Evolutionary conservation across 495 filamentous ascomycete species (phyloP).

Genomic region (Podospora didyma): DNA sequence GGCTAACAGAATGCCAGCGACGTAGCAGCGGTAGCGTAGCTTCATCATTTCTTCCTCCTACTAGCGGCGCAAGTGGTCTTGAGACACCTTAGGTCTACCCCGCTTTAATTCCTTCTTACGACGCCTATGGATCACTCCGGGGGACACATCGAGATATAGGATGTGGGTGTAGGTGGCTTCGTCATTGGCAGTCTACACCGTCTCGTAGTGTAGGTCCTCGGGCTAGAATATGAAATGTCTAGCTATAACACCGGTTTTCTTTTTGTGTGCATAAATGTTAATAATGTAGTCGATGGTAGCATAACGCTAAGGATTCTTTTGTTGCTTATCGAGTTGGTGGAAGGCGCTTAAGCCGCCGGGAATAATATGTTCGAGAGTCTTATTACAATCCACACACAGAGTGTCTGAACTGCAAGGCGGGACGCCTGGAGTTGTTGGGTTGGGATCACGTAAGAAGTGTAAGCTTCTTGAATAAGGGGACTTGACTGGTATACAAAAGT

Average conservation of each 20-base stretch:
- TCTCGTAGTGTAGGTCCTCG: constrained; percentile 30
- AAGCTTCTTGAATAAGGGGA: too few species aligned
- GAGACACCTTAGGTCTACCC: constrained; percentile 32
- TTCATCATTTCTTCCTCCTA: constrained; percentile 45
- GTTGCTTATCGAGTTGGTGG: constrained; percentile 34
- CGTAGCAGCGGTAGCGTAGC: constrained; percentile 46
- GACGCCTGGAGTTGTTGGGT: too few species aligned
- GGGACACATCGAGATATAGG: constrained; percentile 51
- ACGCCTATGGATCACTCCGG: constrained; percentile 33
- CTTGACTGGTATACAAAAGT: too few species aligned
- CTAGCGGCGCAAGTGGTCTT: constrained; percentile 48
- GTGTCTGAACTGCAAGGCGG: too few species aligned
- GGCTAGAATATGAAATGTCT: constrained; percentile 62
- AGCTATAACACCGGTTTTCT: constrained; percentile 48
- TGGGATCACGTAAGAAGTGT: too few species aligned
- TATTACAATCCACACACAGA: constrained; percentile 51
- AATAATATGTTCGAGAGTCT: constrained; percentile 46
- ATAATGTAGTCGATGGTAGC: constrained; percentile 47
- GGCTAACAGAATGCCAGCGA: constrained; percentile 47
- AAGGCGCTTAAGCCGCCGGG: constrained; percentile 53
- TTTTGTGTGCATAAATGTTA: constrained; percentile 31
- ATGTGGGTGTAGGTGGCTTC: constrained; percentile 55
- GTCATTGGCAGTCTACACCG: constrained; percentile 47
- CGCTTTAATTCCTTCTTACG: constrained; percentile 36
- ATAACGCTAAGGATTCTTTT: constrained; percentile 40